A percentile compares a stretch with the other conserved stretches of the same genome.
Conservation (phyloP, 192 early-diverging fungal species). For the Phlyctochytrium bullatum region DNA sequence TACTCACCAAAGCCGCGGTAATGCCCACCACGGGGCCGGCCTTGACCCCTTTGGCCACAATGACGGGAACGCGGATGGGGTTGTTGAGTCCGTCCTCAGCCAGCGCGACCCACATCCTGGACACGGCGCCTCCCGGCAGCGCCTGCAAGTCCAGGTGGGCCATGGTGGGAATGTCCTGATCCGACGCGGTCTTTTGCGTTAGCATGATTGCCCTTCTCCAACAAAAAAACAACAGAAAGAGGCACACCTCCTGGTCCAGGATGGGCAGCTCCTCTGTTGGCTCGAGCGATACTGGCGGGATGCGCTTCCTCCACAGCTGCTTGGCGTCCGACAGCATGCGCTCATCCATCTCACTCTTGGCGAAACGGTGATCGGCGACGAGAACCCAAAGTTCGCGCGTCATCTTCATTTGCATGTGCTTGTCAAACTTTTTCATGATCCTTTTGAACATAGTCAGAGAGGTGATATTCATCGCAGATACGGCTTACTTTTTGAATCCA, state of each 20-base stretch:
- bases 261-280: conserved; percentile 9
- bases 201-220: conserved; percentile 20
- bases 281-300: conserved; percentile 32
- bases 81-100: conserved; percentile 61
- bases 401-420: conserved; percentile 30
- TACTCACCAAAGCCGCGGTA: conserved; percentile 9
- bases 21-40: conserved; percentile 57
- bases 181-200: no score
- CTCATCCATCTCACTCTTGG: conserved; percentile 55
- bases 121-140: conserved; percentile 55
- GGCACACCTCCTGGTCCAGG: conserved; percentile 17
- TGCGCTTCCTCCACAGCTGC: conserved; percentile 47
- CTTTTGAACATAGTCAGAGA: background rate
- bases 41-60: conserved; percentile 55
- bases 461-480: background rate
- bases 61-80: conserved; percentile 59
- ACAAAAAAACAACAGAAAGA: conserved; percentile 10
- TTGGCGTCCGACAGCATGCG: conserved; percentile 49
- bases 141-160: conserved; percentile 49
- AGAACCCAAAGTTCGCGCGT: conserved; percentile 53
- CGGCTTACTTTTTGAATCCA: conserved; percentile 50
- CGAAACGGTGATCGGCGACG: conserved; percentile 50
- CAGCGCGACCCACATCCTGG: conserved; percentile 61
- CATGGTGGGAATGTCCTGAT: conserved; percentile 45
- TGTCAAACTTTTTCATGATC: conserved; percentile 65